phyloP scores from a whole-genome alignment of 2,329 filamentous ascomycete species.

The Xylaria sp. region DNA sequence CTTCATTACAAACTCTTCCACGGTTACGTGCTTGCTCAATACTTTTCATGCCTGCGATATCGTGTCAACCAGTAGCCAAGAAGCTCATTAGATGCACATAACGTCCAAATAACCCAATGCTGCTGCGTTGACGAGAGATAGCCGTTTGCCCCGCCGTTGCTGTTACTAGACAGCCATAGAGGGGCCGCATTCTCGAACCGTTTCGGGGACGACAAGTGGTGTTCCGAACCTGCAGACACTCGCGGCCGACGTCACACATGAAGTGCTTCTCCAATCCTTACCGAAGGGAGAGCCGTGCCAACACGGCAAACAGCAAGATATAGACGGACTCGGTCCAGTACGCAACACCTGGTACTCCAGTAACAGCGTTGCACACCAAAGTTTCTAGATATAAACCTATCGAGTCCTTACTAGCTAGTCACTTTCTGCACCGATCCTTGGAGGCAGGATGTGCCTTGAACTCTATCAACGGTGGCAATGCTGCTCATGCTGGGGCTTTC shows the following conservation, averaged over 20 bases:
- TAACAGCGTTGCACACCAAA: not conserved
- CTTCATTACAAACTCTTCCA: not conserved
- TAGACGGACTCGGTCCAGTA: not conserved
- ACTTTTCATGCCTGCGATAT: slow-evolving; percentile 6
- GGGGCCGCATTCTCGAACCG: slow-evolving; percentile 4
- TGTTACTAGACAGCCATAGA: slow-evolving; percentile 52
- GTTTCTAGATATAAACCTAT: not conserved
- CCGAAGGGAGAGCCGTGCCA: not conserved
- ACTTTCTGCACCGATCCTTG: not conserved
- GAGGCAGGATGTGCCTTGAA: slow-evolving; percentile 49
- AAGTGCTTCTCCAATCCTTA: not conserved
- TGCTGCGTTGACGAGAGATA: slow-evolving; percentile 30
- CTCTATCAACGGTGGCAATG: slow-evolving; percentile 51
- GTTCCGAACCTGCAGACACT: slow-evolving; percentile 9
- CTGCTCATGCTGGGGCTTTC: slow-evolving; percentile 51
- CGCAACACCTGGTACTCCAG: not conserved
- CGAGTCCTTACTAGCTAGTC: not conserved
- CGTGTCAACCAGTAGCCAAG: not conserved
- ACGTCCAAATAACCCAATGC: slow-evolving; percentile 40
- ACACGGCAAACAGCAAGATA: slow-evolving; percentile 3
- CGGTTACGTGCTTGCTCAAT: not conserved
- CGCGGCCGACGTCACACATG: not conserved
- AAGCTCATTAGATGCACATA: slow-evolving; percentile 24
- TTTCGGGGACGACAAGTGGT: slow-evolving; percentile 3
- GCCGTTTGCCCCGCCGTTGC: slow-evolving; percentile 39